A percentile compares a stretch with the other conserved stretches of the same genome.
These are phyloP conservation scores for Coniochaeta ligniaria DNA, from an alignment of 2,329 filamentous ascomycete genomes.

Conservation along the genomic window DNA sequence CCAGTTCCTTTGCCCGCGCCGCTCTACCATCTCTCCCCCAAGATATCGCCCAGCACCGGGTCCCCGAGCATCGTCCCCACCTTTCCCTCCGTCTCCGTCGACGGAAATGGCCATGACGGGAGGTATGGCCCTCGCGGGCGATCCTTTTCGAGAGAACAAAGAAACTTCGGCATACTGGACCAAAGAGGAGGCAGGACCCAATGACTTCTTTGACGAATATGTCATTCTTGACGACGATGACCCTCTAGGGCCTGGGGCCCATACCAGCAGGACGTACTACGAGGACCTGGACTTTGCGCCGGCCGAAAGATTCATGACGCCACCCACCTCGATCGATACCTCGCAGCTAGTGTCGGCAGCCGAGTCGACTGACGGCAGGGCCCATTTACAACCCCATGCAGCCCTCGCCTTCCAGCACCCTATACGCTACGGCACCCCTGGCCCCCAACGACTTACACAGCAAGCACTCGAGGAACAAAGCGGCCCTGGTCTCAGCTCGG, in stretches of 20 bases:
- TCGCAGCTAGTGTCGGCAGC: background rate
- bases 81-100: background rate
- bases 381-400: background rate
- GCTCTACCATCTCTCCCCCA: background rate
- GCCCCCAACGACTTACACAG: background rate
- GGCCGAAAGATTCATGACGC: constrained; percentile 7
- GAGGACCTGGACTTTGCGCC: background rate
- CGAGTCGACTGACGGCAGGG: background rate
- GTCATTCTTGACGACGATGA: constrained; percentile 15
- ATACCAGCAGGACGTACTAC: constrained; percentile 7
- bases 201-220: constrained; percentile 19
- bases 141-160: constrained; percentile 15
- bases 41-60: background rate
- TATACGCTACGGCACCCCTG: background rate
- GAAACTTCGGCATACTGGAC: constrained; percentile 11
- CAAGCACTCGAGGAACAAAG: background rate
- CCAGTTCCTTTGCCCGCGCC: background rate
- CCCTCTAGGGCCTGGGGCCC: constrained; percentile 3
- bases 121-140: constrained; percentile 7
- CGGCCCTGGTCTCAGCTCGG: background rate
- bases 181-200: constrained; percentile 8
- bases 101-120: constrained; percentile 15
- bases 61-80: background rate
- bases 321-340: constrained; percentile 6
- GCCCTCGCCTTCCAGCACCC: background rate